Conservation (phyloP, 176 grass and related monocot species). For the Aegilops tauschii region DNA sequence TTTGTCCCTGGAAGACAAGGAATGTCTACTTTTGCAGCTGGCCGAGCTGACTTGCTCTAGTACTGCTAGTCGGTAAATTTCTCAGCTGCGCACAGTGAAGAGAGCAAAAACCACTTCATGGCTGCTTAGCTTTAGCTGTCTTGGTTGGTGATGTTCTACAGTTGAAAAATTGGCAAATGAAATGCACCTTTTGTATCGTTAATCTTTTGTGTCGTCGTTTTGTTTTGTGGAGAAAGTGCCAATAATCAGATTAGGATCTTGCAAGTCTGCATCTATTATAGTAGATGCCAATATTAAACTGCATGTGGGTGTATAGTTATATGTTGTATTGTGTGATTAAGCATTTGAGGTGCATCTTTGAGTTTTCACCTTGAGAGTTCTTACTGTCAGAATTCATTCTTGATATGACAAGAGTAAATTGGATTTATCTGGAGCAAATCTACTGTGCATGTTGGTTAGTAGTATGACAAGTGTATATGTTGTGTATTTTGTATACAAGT, state of each 20-base stretch:
- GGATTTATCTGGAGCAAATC: not conserved
- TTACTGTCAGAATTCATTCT: too few species aligned
- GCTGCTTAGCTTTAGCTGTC: conserved; percentile 46
- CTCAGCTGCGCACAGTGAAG: conserved; percentile 51
- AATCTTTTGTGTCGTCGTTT: not conserved
- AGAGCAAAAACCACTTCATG: conserved; percentile 61
- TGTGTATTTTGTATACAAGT: not conserved
- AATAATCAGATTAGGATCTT: not conserved
- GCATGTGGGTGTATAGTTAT: not conserved
- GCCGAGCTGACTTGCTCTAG: conserved; percentile 55
- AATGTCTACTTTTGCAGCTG: conserved; percentile 38
- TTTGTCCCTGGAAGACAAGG: too few species aligned
- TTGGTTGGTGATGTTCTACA: conserved; percentile 48
- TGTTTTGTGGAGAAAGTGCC: not conserved
- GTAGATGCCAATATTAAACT: not conserved
- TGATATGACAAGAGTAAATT: not conserved
- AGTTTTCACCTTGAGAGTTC: not conserved
- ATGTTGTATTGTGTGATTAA: not conserved
- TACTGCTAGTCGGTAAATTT: conserved; percentile 47
- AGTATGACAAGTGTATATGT: not conserved
- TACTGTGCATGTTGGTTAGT: not conserved
- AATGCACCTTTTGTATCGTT: not conserved
- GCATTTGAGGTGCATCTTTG: not conserved
- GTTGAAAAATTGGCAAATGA: not conserved
- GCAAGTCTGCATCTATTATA: not conserved